These are phyloP conservation scores for Suillus lakei DNA, from an alignment of 768 basidiomycete species.

Conservation along the genomic window DNA sequence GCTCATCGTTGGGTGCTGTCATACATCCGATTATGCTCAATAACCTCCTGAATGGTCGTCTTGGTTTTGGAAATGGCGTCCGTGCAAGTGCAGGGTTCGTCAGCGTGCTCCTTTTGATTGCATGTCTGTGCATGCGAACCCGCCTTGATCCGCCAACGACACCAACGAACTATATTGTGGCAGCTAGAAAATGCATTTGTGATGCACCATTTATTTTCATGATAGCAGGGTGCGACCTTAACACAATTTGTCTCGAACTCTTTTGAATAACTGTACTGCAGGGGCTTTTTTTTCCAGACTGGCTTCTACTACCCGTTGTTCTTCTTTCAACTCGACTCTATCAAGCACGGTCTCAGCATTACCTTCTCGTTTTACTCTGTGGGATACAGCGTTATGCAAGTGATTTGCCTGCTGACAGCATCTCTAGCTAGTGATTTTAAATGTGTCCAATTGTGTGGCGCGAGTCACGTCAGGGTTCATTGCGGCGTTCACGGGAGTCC, in stretches of 20 bases:
- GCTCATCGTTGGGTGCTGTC: constrained; percentile 29
- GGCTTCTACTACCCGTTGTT: constrained; percentile 54
- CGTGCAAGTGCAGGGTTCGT: constrained; percentile 46
- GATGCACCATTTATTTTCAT: constrained; percentile 4
- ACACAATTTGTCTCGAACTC: neutral
- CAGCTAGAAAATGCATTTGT: neutral
- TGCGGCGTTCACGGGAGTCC: constrained; percentile 42
- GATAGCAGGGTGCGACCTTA: constrained; percentile 2
- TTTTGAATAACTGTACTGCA: neutral
- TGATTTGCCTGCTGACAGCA: neutral
- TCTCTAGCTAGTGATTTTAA: constrained; percentile 35
- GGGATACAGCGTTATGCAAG: constrained; percentile 7
- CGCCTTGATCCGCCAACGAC: constrained; percentile 38
- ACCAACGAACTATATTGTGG: neutral
- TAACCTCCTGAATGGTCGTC: constrained; percentile 8
- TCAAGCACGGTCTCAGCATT: constrained; percentile 46
- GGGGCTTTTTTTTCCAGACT: constrained; percentile 23
- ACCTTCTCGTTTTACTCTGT: constrained; percentile 55
- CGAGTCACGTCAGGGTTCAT: constrained; percentile 36
- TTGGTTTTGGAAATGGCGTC: constrained; percentile 45
- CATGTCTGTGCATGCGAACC: constrained; percentile 34
- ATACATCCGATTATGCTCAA: constrained; percentile 32
- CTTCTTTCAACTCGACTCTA: constrained; percentile 55
- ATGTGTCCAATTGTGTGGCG: constrained; percentile 31
- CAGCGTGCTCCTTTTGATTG: constrained; percentile 36